Base-by-base conservation (phyloP, 352 stramenopile species). In the Hyaloperonospora brassicae region DNA sequence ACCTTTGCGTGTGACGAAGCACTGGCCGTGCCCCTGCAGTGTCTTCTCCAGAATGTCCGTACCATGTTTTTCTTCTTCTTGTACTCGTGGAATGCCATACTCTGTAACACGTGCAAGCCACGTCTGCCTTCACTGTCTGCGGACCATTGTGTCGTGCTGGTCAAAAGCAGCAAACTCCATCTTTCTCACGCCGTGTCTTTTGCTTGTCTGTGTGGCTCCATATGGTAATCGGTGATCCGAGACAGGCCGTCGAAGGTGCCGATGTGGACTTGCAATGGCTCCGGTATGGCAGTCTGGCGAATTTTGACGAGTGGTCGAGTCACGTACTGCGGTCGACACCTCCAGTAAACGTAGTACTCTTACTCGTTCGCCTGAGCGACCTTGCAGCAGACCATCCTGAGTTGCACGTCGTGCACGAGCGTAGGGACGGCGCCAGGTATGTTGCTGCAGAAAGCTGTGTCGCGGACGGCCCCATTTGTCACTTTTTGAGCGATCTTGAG, bases 1-100 rank as follows among this genome's bases (percentile, higher is more conserved):
- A 73, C 77, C 6, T 87, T 87, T 54, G 74, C 77, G 36, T 81
- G 70, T 41, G 74, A 87, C 45, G 72, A 72, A 46, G 62, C 68
- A 34, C 55, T 87, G 24, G 77, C 72, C 11, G 56, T 63, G 14
- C 75, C 78, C n/a, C 62, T 88, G 25, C 59, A 69, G 55, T 59
- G 67, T 53, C 61, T 88, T 31, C 62, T 85, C 24, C 55, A 52
- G 17, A 61, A 84, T 53, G 77, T 84, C 27, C 36, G 72, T 71
- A 12, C n/a, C 5, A 17, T 17, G 17, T 17, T 17, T 22, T 61
- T 47, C 4, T 42, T 44, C 4, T 34, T 34, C 27, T 17, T 17
- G 27, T 34, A 8, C 27, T 9, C 27, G 8, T 34, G 4, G 27
- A 9, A 34, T 34, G 17, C 17, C 27, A 34, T 34, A 4, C 8